Evolutionary conservation across 2,329 filamentous ascomycete species (phyloP).

Genomic region (Penicillium digitatum): DNA sequence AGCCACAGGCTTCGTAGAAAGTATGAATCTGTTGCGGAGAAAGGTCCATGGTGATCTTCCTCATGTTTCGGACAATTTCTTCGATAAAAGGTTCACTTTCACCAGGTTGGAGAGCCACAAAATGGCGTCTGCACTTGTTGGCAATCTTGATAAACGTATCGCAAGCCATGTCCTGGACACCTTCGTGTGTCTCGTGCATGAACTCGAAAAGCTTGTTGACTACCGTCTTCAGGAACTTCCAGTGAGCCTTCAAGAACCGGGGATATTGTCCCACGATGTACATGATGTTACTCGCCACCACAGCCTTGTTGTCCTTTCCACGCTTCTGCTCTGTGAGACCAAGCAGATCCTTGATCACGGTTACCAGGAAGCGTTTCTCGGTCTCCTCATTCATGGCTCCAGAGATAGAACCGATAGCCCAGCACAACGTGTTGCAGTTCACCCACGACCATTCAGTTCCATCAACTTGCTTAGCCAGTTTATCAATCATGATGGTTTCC

Average conservation of each 20-base stretch:
- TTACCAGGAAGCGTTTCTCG: conserved; percentile 96
- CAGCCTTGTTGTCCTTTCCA: conserved; percentile 98
- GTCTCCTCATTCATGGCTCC: conserved; percentile 99
- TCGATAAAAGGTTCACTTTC: conserved; percentile 97
- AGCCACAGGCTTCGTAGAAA: conserved; percentile 97
- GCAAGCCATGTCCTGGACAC: conserved; percentile 99
- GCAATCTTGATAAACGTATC: conserved; percentile 99
- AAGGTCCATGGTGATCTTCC: conserved; percentile 91
- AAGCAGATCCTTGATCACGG: conserved; percentile 95
- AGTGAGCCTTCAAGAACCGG: conserved; percentile 96
- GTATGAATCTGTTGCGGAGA: conserved; percentile 97
- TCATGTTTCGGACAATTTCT: conserved; percentile 92
- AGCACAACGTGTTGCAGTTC: conserved; percentile 99
- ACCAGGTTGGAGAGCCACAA: conserved; percentile 90
- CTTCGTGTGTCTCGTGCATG: conserved; percentile 99
- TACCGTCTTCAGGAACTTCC: conserved; percentile 99
- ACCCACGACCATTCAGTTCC: conserved; percentile 98
- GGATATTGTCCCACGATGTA: conserved; percentile 99
- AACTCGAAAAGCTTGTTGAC: conserved; percentile 99
- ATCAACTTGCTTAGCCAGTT: conserved; percentile 91
- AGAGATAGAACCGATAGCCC: conserved; percentile 98
- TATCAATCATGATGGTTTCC: conserved; percentile 99
- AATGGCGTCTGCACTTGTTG: conserved; percentile 94
- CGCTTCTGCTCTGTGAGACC: conserved; percentile 98
- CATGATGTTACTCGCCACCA: conserved; percentile 99